A percentile compares a stretch with the other conserved stretches of the same genome.
phyloP scores from a whole-genome alignment of 352 stramenopile species.

The Stramenopiles sp. region DNA sequence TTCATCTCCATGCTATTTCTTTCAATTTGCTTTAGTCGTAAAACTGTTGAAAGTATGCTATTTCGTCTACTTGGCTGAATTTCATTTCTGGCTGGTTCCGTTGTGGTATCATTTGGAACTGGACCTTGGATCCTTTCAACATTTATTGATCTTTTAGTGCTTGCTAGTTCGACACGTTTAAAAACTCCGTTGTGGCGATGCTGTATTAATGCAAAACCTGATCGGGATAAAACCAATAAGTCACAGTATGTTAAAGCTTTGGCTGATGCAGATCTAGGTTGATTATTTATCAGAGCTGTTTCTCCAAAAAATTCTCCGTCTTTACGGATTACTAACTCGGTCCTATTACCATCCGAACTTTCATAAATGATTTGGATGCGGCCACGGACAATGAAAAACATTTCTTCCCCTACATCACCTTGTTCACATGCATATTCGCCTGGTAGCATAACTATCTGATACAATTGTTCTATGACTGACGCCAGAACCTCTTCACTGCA shows the following conservation, averaged over 20 bases:
- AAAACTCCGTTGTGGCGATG: not conserved
- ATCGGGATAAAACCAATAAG: not conserved
- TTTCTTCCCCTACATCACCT: conserved; percentile 13
- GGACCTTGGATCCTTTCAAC: not conserved
- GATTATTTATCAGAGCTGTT: not conserved
- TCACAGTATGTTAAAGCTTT: not conserved
- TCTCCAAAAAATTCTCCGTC: not conserved
- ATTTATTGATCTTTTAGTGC: not conserved
- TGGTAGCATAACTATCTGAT: conserved; percentile 18
- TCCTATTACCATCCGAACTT: not conserved
- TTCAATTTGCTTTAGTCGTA: too few species aligned
- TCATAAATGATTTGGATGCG: conserved; percentile 5
- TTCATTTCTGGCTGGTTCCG: too few species aligned
- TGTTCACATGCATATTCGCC: conserved; percentile 20
- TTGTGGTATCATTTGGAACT: too few species aligned
- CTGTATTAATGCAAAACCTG: not conserved
- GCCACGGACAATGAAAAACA: conserved; percentile 18
- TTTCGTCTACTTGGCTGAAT: too few species aligned
- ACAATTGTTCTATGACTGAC: conserved; percentile 11
- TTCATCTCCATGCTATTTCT: too few species aligned
- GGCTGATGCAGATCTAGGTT: not conserved
- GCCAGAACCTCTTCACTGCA: conserved; percentile 6
- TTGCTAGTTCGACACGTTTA: not conserved
- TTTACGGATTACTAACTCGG: not conserved
- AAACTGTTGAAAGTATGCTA: too few species aligned